Conservation (phyloP, 1,284 basidiomycete genomes). For the Golubevia sp. region DNA sequence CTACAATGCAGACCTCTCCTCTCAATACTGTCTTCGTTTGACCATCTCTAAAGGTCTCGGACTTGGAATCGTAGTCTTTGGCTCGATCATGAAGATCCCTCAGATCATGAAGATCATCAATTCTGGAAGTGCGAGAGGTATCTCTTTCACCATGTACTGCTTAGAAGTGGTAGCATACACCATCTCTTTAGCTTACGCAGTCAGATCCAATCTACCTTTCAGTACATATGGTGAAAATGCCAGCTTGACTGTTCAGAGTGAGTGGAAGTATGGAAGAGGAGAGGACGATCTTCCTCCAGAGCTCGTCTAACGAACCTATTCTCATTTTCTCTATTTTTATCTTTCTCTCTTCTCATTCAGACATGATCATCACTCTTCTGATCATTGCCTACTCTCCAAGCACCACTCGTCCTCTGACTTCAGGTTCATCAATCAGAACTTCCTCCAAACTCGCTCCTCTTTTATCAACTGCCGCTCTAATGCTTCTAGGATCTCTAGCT, state of each 20-base stretch:
- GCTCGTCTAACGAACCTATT: not conserved
- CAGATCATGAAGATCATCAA: constrained; percentile 70
- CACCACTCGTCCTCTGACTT: constrained; percentile 24
- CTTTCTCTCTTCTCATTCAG: constrained; percentile 7
- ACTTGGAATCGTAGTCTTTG: constrained; percentile 87
- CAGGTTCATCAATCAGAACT: constrained; percentile 62
- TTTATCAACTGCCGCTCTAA: constrained; percentile 84
- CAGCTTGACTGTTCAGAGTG: constrained; percentile 54
- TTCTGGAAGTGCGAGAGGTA: constrained; percentile 76
- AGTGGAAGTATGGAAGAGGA: constrained; percentile 4
- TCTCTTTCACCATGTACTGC: constrained; percentile 67
- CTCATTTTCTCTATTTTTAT: not conserved
- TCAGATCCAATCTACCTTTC: constrained; percentile 82
- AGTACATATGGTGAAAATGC: constrained; percentile 78
- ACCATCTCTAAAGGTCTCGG: constrained; percentile 90
- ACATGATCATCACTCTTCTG: constrained; percentile 56
- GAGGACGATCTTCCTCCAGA: not conserved
- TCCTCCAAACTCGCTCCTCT: constrained; percentile 77
- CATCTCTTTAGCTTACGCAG: constrained; percentile 80
- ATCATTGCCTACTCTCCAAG: constrained; percentile 47
- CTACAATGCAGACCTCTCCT: constrained; percentile 82
- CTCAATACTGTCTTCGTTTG: constrained; percentile 84
- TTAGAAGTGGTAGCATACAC: constrained; percentile 81
- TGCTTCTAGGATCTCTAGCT: constrained; percentile 74
- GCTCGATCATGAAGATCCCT: constrained; percentile 93